A percentile compares a stretch with the other conserved stretches of the same genome.
Evolutionary conservation across 164 flowering plant genomes (phyloP).

Genomic region (Magnolia kwangsiensis): DNA sequence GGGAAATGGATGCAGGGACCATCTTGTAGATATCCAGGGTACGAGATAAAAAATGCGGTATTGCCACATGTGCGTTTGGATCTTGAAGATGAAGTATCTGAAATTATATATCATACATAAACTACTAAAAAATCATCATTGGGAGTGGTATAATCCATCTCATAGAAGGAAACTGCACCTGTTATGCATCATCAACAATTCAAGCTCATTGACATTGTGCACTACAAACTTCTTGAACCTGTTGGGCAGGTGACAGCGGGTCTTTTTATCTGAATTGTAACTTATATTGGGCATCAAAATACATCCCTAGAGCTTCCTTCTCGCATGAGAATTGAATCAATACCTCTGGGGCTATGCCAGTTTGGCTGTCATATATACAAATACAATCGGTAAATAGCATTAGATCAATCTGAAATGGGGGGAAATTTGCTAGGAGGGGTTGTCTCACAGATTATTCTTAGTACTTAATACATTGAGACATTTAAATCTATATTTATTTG

Average conservation of each 20-base stretch:
- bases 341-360: constrained; percentile 87
- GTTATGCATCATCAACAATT: constrained; percentile 78
- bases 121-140: too few relatives aligned
- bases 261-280: constrained; percentile 76
- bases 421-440: too few relatives aligned
- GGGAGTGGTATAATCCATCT: too few relatives aligned
- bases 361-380: constrained; percentile 32
- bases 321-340: constrained; percentile 78
- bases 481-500: too few relatives aligned
- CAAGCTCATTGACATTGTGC: constrained; percentile 62
- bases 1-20: too few relatives aligned
- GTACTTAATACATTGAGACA: too few relatives aligned
- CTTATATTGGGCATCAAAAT: constrained; percentile 73
- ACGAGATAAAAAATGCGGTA: too few relatives aligned
- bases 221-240: constrained; percentile 78
- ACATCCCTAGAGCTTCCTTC: constrained; percentile 72
- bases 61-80: too few relatives aligned
- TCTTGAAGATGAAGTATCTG: too few relatives aligned
- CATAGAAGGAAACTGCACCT: constrained; percentile 23
- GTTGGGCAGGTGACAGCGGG: constrained; percentile 73
- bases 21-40: too few relatives aligned
- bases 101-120: too few relatives aligned
- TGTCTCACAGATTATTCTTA: too few relatives aligned
- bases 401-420: background rate
- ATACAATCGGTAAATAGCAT: background rate